Evolutionary conservation across 2,329 filamentous ascomycete species (phyloP).

Genomic region (Epichloe brachyelytri): DNA sequence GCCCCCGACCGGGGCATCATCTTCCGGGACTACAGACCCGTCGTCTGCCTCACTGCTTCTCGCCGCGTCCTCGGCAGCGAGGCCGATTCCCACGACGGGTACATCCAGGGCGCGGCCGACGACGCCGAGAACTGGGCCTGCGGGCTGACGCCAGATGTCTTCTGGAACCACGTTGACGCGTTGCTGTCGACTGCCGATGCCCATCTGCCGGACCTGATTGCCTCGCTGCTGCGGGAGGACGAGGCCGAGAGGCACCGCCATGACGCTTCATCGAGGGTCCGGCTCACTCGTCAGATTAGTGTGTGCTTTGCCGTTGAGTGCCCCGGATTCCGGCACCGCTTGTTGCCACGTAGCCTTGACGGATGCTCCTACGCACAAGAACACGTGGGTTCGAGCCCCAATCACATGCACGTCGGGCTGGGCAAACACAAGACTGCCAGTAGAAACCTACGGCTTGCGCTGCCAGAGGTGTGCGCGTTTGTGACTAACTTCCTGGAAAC

Average conservation of each 20-base stretch:
- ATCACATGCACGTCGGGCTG: slow-evolving; percentile 46
- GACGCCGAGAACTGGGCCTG: slow-evolving; percentile 88
- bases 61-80: slow-evolving; percentile 57
- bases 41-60: slow-evolving; percentile 81
- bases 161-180: slow-evolving; percentile 56
- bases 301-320: slow-evolving; percentile 22
- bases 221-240: slow-evolving; percentile 16
- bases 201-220: slow-evolving; percentile 41
- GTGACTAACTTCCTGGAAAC: slow-evolving; percentile 26
- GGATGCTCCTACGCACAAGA: slow-evolving; percentile 29
- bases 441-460: slow-evolving; percentile 61
- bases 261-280: not conserved
- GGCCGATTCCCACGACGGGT: slow-evolving; percentile 42
- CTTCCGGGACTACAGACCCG: slow-evolving; percentile 50
- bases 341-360: slow-evolving; percentile 34
- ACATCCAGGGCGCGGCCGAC: slow-evolving; percentile 90
- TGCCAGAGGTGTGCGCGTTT: slow-evolving; percentile 51
- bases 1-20: slow-evolving; percentile 13
- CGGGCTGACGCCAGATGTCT: slow-evolving; percentile 63
- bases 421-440: slow-evolving; percentile 66
- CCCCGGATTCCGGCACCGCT: slow-evolving; percentile 6
- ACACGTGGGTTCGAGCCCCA: slow-evolving; percentile 26
- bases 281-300: slow-evolving; percentile 24
- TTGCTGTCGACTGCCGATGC: slow-evolving; percentile 55
- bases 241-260: not conserved